phyloP scores from a whole-genome alignment of 1,284 basidiomycete genomes.

The Naganishia cerealis region DNA sequence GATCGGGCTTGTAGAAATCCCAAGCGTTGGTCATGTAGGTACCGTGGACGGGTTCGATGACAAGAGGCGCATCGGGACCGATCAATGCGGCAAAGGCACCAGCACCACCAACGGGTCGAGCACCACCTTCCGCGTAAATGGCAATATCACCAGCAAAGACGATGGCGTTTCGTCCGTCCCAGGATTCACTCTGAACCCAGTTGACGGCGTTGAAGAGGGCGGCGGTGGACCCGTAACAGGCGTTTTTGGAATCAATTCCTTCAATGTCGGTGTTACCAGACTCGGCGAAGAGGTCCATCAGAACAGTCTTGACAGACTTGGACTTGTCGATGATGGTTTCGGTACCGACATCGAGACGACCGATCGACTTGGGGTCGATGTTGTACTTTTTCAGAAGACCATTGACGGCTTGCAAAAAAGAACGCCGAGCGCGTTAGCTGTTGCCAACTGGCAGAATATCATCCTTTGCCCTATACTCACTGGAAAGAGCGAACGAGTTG shows the following conservation, averaged over 20 bases:
- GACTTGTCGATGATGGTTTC: conserved; percentile 99
- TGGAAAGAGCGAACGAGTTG: conserved; percentile 93
- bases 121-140: conserved; percentile 93
- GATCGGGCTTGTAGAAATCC: conserved; percentile 96
- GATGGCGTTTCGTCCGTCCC: conserved; percentile 97
- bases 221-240: conserved; percentile 97
- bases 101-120: conserved; percentile 93
- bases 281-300: conserved; percentile 94
- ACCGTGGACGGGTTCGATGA: conserved; percentile 92
- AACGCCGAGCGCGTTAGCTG: conserved; percentile 11
- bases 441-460: neutral
- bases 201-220: conserved; percentile 96
- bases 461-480: conserved; percentile 57
- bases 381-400: conserved; percentile 90
- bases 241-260: conserved; percentile 98
- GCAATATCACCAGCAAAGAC: conserved; percentile 98
- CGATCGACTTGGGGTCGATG: conserved; percentile 93
- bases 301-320: conserved; percentile 96
- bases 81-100: conserved; percentile 93
- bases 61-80: conserved; percentile 91
- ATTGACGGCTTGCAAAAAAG: conserved; percentile 64
- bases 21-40: conserved; percentile 97
- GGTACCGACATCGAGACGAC: conserved; percentile 95
- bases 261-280: conserved; percentile 96
- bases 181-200: conserved; percentile 95